These are phyloP conservation scores for Agrocybe praecox DNA, from an alignment of 768 basidiomycete genomes.

Conservation along the genomic window DNA sequence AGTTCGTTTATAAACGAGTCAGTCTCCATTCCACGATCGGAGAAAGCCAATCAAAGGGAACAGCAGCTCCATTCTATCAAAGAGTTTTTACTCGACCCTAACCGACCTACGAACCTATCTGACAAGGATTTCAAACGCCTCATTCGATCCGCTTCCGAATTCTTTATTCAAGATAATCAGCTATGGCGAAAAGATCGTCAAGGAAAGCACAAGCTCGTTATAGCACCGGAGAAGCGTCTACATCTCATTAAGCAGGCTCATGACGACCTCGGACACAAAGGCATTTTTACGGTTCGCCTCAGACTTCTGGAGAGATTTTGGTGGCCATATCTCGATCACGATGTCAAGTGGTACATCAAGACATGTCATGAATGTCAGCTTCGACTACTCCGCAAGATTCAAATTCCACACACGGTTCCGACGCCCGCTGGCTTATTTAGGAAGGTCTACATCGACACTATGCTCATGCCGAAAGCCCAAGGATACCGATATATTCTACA, in stretches of 20 bases:
- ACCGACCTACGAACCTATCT: neutral
- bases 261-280: conserved; percentile 30
- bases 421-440: conserved; percentile 24
- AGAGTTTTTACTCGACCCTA: conserved; percentile 2
- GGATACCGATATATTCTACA: conserved; percentile 27
- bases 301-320: conserved; percentile 22
- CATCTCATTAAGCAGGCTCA: conserved; percentile 21
- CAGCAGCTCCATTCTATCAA: neutral
- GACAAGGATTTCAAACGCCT: conserved; percentile 1
- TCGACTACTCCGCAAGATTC: conserved; percentile 28
- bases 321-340: conserved; percentile 24
- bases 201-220: conserved; percentile 24
- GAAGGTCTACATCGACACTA: conserved; percentile 37
- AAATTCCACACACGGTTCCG: conserved; percentile 34
- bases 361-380: conserved; percentile 43
- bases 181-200: conserved; percentile 20
- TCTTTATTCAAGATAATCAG: conserved; percentile 14
- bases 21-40: neutral
- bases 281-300: conserved; percentile 20
- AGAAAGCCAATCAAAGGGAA: neutral
- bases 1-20: neutral
- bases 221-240: conserved; percentile 4
- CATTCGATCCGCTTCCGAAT: conserved; percentile 18
- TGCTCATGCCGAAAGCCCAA: conserved; percentile 33
- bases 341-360: conserved; percentile 31